Conservation (phyloP, 768 basidiomycete species). For the Fomitopsis serialis region DNA sequence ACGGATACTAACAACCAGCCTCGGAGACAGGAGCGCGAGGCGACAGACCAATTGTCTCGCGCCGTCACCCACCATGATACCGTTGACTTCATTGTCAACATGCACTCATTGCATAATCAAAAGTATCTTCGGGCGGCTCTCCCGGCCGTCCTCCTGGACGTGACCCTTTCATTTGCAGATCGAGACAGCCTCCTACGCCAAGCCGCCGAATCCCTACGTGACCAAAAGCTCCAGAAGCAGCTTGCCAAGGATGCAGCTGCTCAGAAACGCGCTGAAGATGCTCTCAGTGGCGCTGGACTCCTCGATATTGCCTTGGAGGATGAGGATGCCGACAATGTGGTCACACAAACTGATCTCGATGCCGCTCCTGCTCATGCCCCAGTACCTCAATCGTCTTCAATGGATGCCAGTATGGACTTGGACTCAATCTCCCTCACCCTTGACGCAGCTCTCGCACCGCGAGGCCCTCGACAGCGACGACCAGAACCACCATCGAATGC, state of each 20-base stretch:
- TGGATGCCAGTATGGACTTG: too few relatives aligned
- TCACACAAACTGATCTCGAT: too few relatives aligned
- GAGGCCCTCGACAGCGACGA: too few relatives aligned
- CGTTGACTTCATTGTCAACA: constrained; percentile 1
- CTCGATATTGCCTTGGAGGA: too few relatives aligned
- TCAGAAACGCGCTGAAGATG: constrained; percentile 6
- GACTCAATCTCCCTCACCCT: background rate
- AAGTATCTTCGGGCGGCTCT: background rate
- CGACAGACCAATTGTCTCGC: background rate
- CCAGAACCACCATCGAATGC: background rate
- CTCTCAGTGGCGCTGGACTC: background rate
- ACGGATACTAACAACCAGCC: too few relatives aligned
- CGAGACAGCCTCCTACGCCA: background rate
- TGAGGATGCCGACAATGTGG: too few relatives aligned
- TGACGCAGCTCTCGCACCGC: background rate
- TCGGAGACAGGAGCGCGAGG: too few relatives aligned
- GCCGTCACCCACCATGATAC: background rate
- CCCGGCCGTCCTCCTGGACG: background rate
- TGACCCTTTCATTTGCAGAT: background rate
- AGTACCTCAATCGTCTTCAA: too few relatives aligned
- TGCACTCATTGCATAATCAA: constrained; percentile 6
- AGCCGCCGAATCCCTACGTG: constrained; percentile 7
- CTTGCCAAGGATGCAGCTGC: constrained; percentile 4
- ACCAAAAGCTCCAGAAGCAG: constrained; percentile 12
- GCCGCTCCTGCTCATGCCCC: too few relatives aligned